Conservation (phyloP, 2,329 filamentous ascomycete genomes). For the Trichoderma aggressivum region DNA sequence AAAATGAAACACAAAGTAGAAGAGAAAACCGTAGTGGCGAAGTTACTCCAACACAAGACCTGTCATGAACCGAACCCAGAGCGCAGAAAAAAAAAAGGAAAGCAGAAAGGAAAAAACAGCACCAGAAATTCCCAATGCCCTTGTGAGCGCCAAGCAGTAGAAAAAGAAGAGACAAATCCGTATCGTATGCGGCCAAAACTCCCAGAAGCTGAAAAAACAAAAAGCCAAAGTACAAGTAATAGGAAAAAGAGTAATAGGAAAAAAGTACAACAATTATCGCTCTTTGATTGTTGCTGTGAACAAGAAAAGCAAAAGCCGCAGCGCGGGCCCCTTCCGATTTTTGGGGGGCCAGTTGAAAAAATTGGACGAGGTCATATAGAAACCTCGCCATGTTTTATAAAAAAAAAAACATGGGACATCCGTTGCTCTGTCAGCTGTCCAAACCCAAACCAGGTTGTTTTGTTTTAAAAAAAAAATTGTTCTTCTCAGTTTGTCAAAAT, state of each 20-base stretch:
- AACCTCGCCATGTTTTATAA: not conserved
- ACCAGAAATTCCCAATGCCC: conserved; percentile 16
- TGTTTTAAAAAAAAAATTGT: not conserved
- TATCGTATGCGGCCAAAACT: conserved; percentile 12
- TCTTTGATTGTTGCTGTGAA: conserved; percentile 4
- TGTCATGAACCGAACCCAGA: conserved; percentile 15
- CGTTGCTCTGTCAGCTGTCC: not conserved
- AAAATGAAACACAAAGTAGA: conserved; percentile 4
- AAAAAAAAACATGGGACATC: not conserved
- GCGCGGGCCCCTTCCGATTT: not conserved
- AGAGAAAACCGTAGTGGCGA: conserved; percentile 10
- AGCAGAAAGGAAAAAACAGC: not conserved
- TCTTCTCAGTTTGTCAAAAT: not conserved
- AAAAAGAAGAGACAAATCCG: not conserved
- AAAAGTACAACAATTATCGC: not conserved
- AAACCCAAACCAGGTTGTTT: conserved; percentile 1
- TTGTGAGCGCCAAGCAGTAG: conserved; percentile 10
- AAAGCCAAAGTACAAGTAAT: not conserved
- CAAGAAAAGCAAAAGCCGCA: not conserved
- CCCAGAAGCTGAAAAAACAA: conserved; percentile 2
- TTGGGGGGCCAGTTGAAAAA: not conserved
- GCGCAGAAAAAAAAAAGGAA: not conserved
- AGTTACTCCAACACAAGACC: conserved; percentile 10
- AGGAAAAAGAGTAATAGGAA: not conserved
- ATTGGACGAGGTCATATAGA: not conserved